Base-by-base conservation (phyloP, 768 basidiomycete genomes). In the Trametes cubensis region DNA sequence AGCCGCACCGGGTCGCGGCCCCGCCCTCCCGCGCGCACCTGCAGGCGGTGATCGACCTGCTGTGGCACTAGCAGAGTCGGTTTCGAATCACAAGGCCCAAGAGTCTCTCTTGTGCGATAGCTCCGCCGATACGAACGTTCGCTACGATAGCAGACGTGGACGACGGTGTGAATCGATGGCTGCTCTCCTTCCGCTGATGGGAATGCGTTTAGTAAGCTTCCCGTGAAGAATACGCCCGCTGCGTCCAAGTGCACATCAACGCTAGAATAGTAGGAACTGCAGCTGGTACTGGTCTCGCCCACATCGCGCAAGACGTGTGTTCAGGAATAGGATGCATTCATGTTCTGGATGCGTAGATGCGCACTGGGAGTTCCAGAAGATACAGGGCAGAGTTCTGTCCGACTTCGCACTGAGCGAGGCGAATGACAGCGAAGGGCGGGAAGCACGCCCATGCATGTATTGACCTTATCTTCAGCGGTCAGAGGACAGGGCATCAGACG, bases 1-100 rank as follows among this genome's bases (percentile, higher is more conserved):
- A 54, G 51, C 42, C 50, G 59, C 51, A 38, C 59, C 46, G 45
- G 26, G 11, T 28, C 20, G 55, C 55, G 30, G 44, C 42, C 51
- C 38, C 38, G 51, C 41, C 42, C n/a, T 11, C 21, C 40, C 20
- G 42, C 54, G 34, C 34, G 28, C 10, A 6, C 6, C 10, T 11
- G 10, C 34, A 7, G 34, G 10, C 34, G 6, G 11, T 34, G 10
- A 11, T 34, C 5, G 2, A 6, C 5, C 10, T 10, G 34, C 34
- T 28, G 28, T 28, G 28, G 28, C 34, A 34, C 34, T 34, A 34
- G 34, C 10, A n/a, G n/a, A n/a, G 34, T 34, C 34, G 34, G 5
- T 34, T 34, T 34, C 34, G 11, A n/a, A n/a, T n/a, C n/a, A n/a
- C n/a, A n/a, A n/a, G n/a, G n/a, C n/a, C n/a, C 34, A 10, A 34